Percentiles rank a stretch among this genome's conserved stretches.
Conservation (phyloP, 805 yeast genomes). For the Blastobotrys americana region DNA sequence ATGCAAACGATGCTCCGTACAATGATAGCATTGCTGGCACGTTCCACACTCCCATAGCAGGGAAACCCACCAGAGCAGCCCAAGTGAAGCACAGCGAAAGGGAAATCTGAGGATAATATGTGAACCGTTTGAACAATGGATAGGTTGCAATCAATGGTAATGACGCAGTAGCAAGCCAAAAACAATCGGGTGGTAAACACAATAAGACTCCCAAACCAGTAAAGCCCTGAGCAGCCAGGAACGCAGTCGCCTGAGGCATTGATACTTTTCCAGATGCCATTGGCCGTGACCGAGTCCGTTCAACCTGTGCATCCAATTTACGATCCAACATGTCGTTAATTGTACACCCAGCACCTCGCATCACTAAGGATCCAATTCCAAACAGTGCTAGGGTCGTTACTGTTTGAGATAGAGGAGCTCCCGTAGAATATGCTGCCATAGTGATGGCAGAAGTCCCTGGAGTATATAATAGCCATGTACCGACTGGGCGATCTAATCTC, state of each 20-base stretch:
- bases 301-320: slow-evolving; percentile 75
- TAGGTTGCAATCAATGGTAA: slow-evolving; percentile 74
- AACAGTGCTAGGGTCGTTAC: slow-evolving; percentile 59
- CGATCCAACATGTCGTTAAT: slow-evolving; percentile 85
- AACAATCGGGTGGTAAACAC: slow-evolving; percentile 72
- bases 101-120: slow-evolving; percentile 88
- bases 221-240: slow-evolving; percentile 64
- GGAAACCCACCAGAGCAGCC: slow-evolving; percentile 92
- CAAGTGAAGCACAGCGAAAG: slow-evolving; percentile 82
- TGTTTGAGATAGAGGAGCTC: slow-evolving; percentile 61
- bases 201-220: slow-evolving; percentile 68
- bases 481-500: slow-evolving; percentile 94
- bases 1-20: slow-evolving; percentile 65
- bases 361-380: slow-evolving; percentile 76
- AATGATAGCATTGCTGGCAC: slow-evolving; percentile 71
- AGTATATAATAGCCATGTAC: slow-evolving; percentile 71
- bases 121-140: slow-evolving; percentile 89
- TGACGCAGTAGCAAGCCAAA: slow-evolving; percentile 73
- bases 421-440: slow-evolving; percentile 69
- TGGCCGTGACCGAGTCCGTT: slow-evolving; percentile 87
- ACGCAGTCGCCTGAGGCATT: slow-evolving; percentile 58
- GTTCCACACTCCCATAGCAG: slow-evolving; percentile 87
- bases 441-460: slow-evolving; percentile 93
- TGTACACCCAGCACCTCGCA: slow-evolving; percentile 98
- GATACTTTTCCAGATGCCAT: slow-evolving; percentile 79